Base-by-base conservation (phyloP, 495 filamentous ascomycete genomes). In the Parathielavia hyrcaniae region DNA sequence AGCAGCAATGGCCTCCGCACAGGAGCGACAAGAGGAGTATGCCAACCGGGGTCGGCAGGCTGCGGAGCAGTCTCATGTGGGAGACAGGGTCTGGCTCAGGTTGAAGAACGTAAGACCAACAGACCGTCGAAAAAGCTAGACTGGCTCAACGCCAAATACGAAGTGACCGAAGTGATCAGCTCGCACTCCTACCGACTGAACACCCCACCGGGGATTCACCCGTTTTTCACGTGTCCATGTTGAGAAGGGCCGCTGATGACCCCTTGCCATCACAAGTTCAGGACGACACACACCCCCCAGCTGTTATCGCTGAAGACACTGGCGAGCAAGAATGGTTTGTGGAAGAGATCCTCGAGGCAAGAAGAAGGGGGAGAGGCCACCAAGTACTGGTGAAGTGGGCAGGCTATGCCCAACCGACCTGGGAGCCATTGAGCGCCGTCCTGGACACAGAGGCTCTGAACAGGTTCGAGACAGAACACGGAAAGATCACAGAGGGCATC, bases 81-180 rank as follows among this genome's bases (percentile, higher is more conserved):
- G 34, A 39, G 49, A 51, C 9, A 51, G 39, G 17, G 49, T 51
- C 0, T 51, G 17, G 49, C 11, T 51, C 1, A 3, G 17, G 1
- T 1, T 51, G 34, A 38, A 22, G n/a, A 51, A 51, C 10, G 17
- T 51, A 51, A 36, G 17, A 51, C 49, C 34, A 23, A 23, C 10
- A 38, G 49, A 17, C 49, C 49, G 12, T 51, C 34, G 19, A 51
- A 39, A 17, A 51, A 51, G 35, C 49, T 51, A 32, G 49, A 51
- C 35, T 51, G 17, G 49, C n/a, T 19, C 11, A 51, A 51, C 17
- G 34, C 34, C 17, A 51, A 51, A 8, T 51, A 51, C 17, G 23
- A 9, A 2, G 5, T 51, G 11, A 51, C 19, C 0, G 49, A 51
- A 10, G 11, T 51, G n/a, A 23, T 51, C 49, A 19, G 49, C 10